These are phyloP conservation scores for Globisporangium iwayamae DNA, from an alignment of 352 stramenopile species.

Conservation along the genomic window DNA sequence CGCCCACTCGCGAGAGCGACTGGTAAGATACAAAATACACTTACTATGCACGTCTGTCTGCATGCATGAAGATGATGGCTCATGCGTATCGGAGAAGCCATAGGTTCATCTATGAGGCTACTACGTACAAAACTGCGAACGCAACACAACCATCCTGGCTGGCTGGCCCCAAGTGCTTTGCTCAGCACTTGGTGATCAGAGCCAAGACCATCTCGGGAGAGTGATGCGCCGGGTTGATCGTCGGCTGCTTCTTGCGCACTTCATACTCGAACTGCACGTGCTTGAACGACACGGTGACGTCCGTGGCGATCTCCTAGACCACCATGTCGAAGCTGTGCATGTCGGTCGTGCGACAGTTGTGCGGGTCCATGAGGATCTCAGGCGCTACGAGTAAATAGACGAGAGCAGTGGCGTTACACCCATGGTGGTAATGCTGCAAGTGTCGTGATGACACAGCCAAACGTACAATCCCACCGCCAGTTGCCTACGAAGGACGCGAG, in stretches of 20 bases:
- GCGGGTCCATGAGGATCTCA: constrained; percentile 64
- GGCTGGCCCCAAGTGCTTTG: constrained; percentile 5
- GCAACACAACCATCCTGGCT: too few species aligned
- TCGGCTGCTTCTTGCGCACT: constrained; percentile 51
- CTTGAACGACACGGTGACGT: constrained; percentile 56
- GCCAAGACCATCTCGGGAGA: constrained; percentile 55
- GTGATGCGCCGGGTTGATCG: constrained; percentile 29
- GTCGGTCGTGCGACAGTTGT: constrained; percentile 64
- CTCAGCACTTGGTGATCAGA: constrained; percentile 60
- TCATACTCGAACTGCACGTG: constrained; percentile 66
- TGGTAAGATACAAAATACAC: not conserved
- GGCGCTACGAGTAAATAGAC: constrained; percentile 21
- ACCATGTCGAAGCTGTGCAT: constrained; percentile 75
- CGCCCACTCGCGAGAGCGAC: not conserved
- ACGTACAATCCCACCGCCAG: constrained; percentile 55
- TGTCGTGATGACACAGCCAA: not conserved
- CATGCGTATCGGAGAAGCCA: not conserved
- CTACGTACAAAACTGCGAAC: too few species aligned
- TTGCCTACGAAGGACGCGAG: constrained; percentile 58
- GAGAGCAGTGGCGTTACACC: not conserved
- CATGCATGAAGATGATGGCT: not conserved
- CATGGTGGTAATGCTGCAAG: not conserved
- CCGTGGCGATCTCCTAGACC: constrained; percentile 65
- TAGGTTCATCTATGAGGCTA: not conserved
- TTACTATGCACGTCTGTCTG: not conserved